Percentiles rank a stretch among this genome's conserved stretches.
These are phyloP conservation scores for Fusarium denticulatum DNA, from an alignment of 2,329 filamentous ascomycete species.

Conservation along the genomic window DNA sequence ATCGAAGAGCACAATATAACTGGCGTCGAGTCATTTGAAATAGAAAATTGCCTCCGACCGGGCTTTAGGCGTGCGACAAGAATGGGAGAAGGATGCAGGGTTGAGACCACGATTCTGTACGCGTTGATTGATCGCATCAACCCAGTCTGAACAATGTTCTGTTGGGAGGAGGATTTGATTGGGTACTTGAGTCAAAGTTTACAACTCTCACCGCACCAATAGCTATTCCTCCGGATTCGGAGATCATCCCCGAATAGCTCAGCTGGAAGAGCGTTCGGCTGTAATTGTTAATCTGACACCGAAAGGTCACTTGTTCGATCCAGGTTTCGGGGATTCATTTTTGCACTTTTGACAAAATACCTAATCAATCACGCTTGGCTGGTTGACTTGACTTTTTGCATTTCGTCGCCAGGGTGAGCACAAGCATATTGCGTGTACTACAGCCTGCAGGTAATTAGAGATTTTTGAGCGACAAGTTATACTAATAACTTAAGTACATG, in stretches of 20 bases:
- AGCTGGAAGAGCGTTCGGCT: constrained; percentile 2
- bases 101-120: constrained; percentile 18
- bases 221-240: background rate
- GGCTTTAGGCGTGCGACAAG: constrained; percentile 7
- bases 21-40: background rate
- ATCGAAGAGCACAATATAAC: constrained; percentile 10
- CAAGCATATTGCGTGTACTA: accelerated
- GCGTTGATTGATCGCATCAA: constrained; percentile 16
- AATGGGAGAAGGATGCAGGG: constrained; percentile 15
- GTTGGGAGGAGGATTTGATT: accelerated
- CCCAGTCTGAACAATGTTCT: background rate
- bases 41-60: background rate
- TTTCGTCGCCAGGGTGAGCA: accelerated
- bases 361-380: background rate
- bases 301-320: constrained; percentile 2
- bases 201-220: background rate
- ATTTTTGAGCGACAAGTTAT: accelerated
- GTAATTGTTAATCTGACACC: background rate
- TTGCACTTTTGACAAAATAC: background rate
- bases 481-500: accelerated
- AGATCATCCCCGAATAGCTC: constrained; percentile 1
- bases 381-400: background rate
- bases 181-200: accelerated
- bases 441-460: accelerated
- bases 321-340: background rate